These are phyloP conservation scores for Fraxinus dipetala DNA, from an alignment of 305 asterid species.

Conservation along the genomic window DNA sequence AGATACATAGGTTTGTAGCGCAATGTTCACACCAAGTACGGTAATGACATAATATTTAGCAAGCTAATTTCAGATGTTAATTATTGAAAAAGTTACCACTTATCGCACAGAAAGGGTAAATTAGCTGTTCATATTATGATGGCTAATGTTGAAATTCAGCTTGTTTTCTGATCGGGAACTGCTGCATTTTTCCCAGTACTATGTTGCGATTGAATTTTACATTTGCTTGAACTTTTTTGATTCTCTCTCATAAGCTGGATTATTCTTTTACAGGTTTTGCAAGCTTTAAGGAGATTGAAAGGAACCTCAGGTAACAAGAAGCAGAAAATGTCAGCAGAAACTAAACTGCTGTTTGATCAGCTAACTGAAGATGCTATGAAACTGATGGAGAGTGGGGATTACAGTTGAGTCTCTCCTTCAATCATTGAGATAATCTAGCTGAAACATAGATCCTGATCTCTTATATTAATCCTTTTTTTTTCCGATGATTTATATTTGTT, in stretches of 20 bases:
- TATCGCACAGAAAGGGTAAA: background rate
- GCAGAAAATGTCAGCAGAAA: conserved; percentile 84
- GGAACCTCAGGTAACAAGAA: conserved; percentile 74
- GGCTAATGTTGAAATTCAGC: background rate
- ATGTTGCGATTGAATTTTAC: background rate
- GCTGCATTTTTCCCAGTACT: background rate
- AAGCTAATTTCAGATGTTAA: background rate
- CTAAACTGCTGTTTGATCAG: conserved; percentile 71
- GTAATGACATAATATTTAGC: background rate
- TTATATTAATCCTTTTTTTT: conserved; percentile 5
- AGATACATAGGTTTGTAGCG: background rate
- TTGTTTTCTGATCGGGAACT: background rate
- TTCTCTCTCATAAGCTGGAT: conserved; percentile 10
- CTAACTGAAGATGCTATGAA: conserved; percentile 95
- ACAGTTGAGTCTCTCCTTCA: conserved; percentile 50
- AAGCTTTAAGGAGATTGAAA: conserved; percentile 87
- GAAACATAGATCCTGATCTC: conserved; percentile 14
- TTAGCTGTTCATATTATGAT: background rate
- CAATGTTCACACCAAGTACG: background rate
- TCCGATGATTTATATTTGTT: conserved; percentile 3
- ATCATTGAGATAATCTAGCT: conserved; percentile 8
- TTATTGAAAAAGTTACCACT: background rate
- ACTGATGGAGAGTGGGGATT: conserved; percentile 90
- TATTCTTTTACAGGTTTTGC: conserved; percentile 58
- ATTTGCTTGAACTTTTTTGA: background rate